Percentiles rank a stretch among this genome's conserved stretches.
phyloP scores from a whole-genome alignment of 345 rosid genomes.

The Zanthoxylum bungeanum region DNA sequence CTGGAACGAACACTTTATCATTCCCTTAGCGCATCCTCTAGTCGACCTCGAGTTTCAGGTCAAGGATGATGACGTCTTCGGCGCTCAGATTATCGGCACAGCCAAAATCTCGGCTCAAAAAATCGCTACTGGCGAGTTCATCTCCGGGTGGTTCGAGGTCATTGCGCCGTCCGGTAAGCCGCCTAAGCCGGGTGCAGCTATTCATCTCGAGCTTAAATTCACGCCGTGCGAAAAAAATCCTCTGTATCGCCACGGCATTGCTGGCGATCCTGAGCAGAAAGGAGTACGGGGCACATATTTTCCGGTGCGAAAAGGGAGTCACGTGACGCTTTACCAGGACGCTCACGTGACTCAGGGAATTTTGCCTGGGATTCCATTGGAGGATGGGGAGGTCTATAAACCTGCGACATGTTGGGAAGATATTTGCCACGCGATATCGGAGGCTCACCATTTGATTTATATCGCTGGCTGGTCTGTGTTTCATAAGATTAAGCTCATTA shows the following conservation, averaged over 20 bases:
- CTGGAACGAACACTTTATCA: conserved; percentile 68
- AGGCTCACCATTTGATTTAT: conserved; percentile 95
- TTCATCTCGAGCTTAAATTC: conserved; percentile 55
- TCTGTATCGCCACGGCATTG: conserved; percentile 45
- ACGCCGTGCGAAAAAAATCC: conserved; percentile 64
- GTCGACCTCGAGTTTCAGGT: conserved; percentile 65
- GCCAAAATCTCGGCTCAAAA: conserved; percentile 48
- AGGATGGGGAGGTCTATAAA: conserved; percentile 39
- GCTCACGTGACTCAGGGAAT: conserved; percentile 61
- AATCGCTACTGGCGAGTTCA: conserved; percentile 38
- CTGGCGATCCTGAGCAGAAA: conserved; percentile 53
- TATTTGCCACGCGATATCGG: conserved; percentile 75
- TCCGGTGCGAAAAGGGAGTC: conserved; percentile 71
- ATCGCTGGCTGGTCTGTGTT: conserved; percentile 90
- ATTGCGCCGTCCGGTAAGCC: conserved; percentile 42
- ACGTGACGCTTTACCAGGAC: conserved; percentile 74
- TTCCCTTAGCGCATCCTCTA: conserved; percentile 72
- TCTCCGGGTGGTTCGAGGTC: conserved; percentile 52
- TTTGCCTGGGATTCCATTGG: conserved; percentile 48
- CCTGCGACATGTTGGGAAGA: conserved; percentile 89
- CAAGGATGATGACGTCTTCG: conserved; percentile 81
- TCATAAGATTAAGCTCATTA: conserved; percentile 68
- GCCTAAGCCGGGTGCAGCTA: conserved; percentile 49
- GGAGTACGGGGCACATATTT: conserved; percentile 76
- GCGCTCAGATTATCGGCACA: conserved; percentile 64